Evolutionary conservation across 352 stramenopile genomes (phyloP), one percentile per base, ranked within the genome.

Genomic region (Pythium insidiosum): DNA sequence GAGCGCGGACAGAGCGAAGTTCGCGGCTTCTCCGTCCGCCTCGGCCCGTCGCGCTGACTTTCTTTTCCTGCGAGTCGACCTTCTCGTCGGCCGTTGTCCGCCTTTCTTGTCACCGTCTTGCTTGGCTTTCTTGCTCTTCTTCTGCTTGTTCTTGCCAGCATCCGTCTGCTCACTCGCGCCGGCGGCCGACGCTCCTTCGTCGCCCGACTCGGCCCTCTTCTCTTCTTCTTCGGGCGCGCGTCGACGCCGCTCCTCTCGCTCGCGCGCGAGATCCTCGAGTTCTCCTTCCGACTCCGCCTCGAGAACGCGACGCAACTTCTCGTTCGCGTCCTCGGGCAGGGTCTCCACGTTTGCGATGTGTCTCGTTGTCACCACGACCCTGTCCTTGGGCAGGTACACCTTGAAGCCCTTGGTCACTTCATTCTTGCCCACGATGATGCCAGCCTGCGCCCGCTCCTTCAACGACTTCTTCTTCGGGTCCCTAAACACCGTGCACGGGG

Each of bases 361-460:
- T 11, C 45, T 25, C 1, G 53, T 61, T 4, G 41, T 52, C 15
- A 38, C 43, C 7, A 59, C 48, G 7, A 51, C 34, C 5, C 13
- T 4, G 1, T 60, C 19, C 13, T 50, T 49, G 9, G 48, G 34
- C 1, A 60, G 18, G 16, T 47, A 51, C 11, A 55, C 44, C 4
- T 23, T 22, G 34, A 31, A 64, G 10, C 50, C 56, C 38, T 64
- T 64, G 0, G 52, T 60, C 39, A 56, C 40, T 0, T 60, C 56
- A 13, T 22, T 53, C 12, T 55, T 59, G 0, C 44, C 50, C 0
- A 59, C 38, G 18, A 58, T 63, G 5, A 58, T 43, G 9, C 48
- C 26, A 4, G 18, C 10, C 33, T 16, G n/a, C 6, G 15, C 41
- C 2, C 19, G 45, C 19, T 33, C 13, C 34, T 50, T 7, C n/a